Percentiles rank a stretch among this genome's conserved stretches.
phyloP scores from a whole-genome alignment of 768 basidiomycete genomes.

The Termitomyces sp. region DNA sequence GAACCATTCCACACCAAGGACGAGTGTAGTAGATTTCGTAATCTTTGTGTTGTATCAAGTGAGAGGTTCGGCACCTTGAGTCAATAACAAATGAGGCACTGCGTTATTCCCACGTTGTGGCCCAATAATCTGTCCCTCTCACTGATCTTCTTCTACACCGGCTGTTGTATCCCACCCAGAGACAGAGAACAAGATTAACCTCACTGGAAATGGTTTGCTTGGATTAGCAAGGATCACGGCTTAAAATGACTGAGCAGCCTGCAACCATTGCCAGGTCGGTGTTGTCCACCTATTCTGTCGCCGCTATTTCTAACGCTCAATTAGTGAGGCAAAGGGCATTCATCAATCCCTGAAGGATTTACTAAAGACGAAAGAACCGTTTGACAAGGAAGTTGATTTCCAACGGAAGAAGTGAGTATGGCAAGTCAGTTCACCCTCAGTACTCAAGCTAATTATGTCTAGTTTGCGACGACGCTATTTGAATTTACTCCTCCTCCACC shows the following conservation, averaged over 20 bases:
- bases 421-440: constrained; percentile 4
- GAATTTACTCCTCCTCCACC: constrained; percentile 60
- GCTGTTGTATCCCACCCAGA: neutral
- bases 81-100: neutral
- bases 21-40: neutral
- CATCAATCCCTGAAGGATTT: constrained; percentile 72
- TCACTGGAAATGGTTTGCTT: constrained; percentile 27
- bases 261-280: constrained; percentile 38
- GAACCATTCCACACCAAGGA: neutral
- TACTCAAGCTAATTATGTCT: constrained; percentile 9
- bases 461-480: constrained; percentile 72
- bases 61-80: neutral
- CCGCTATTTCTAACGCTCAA: constrained; percentile 10
- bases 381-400: constrained; percentile 83
- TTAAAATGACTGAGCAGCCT: constrained; percentile 39
- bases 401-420: constrained; percentile 75
- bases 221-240: constrained; percentile 17
- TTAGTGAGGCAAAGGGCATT: constrained; percentile 74
- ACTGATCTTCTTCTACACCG: constrained; percentile 10
- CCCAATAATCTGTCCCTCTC: constrained; percentile 7
- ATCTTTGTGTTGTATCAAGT: neutral
- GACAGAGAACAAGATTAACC: constrained; percentile 1
- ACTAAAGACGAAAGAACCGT: constrained; percentile 70
- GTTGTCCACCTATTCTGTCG: constrained; percentile 14
- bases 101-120: constrained; percentile 18